Conservation (phyloP, 2,329 filamentous ascomycete genomes). For the Peltaster fructicola region DNA sequence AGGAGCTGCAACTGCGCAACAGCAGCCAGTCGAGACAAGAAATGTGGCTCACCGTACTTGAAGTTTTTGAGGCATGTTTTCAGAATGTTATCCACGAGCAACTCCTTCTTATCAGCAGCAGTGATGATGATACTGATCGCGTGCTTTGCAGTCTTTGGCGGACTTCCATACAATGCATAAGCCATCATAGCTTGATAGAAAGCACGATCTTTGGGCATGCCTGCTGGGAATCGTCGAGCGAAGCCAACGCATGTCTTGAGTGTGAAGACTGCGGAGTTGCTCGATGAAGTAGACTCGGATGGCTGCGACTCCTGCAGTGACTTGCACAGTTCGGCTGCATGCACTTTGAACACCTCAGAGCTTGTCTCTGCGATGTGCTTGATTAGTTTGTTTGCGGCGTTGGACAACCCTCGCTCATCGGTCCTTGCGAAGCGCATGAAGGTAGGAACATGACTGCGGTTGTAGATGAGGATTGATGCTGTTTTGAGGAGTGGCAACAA, state of each 20-base stretch:
- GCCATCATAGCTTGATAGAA: constrained; percentile 66
- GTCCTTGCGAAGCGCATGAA: constrained; percentile 78
- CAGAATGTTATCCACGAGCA: constrained; percentile 70
- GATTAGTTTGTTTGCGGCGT: constrained; percentile 70
- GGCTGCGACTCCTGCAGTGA: constrained; percentile 70
- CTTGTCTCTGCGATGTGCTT: constrained; percentile 83
- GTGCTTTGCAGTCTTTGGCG: constrained; percentile 75
- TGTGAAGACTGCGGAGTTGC: constrained; percentile 64
- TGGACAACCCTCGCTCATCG: constrained; percentile 60
- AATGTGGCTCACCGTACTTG: constrained; percentile 53
- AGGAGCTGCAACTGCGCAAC: constrained; percentile 61
- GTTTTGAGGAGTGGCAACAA: constrained; percentile 69
- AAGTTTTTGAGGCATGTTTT: constrained; percentile 58
- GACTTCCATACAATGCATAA: constrained; percentile 68
- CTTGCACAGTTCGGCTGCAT: constrained; percentile 80
- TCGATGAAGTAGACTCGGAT: constrained; percentile 46
- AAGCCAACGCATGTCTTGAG: constrained; percentile 89
- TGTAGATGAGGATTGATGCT: constrained; percentile 72
- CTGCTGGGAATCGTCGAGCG: constrained; percentile 65
- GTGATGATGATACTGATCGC: constrained; percentile 80
- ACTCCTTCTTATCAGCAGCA: constrained; percentile 57
- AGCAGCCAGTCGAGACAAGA: constrained; percentile 54
- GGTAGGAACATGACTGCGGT: constrained; percentile 78
- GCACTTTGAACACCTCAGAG: constrained; percentile 79
- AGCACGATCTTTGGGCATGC: constrained; percentile 64